Conservation (phyloP, 1,139 yeast genomes). For the Candida anutae region DNA sequence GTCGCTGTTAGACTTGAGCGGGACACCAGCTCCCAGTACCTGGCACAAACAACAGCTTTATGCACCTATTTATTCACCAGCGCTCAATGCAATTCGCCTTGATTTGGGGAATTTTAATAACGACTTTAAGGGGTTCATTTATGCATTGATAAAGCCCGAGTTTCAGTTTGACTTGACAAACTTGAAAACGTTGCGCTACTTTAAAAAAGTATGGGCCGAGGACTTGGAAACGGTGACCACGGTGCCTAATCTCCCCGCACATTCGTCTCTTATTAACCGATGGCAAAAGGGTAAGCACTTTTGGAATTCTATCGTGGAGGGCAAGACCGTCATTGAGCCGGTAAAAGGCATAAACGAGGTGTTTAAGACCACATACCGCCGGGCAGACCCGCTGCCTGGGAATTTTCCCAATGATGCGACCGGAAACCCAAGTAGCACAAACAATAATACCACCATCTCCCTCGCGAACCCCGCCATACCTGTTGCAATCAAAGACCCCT, state of each 20-base stretch:
- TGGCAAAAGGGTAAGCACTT: conserved; percentile 47
- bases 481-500: conserved; percentile 65
- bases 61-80: conserved; percentile 42
- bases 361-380: conserved; percentile 25
- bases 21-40: neutral
- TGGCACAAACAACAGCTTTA: conserved; percentile 12
- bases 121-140: conserved; percentile 35
- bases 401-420: conserved; percentile 1
- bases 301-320: conserved; percentile 65
- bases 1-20: neutral
- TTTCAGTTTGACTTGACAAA: conserved; percentile 31
- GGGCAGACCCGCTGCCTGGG: conserved; percentile 6
- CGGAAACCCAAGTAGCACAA: neutral
- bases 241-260: conserved; percentile 27
- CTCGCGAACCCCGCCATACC: conserved; percentile 34
- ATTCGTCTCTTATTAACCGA: conserved; percentile 29
- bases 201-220: conserved; percentile 59
- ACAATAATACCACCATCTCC: conserved; percentile 1
- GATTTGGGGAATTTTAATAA: conserved; percentile 42
- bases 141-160: conserved; percentile 25
- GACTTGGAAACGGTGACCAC: conserved; percentile 62
- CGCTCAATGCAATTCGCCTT: conserved; percentile 48
- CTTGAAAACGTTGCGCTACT: conserved; percentile 51
- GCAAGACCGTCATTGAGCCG: conserved; percentile 80
- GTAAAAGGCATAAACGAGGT: conserved; percentile 76